phyloP scores from a whole-genome alignment of 306 rosid genomes.

The Trichosanthes cucumerina region DNA sequence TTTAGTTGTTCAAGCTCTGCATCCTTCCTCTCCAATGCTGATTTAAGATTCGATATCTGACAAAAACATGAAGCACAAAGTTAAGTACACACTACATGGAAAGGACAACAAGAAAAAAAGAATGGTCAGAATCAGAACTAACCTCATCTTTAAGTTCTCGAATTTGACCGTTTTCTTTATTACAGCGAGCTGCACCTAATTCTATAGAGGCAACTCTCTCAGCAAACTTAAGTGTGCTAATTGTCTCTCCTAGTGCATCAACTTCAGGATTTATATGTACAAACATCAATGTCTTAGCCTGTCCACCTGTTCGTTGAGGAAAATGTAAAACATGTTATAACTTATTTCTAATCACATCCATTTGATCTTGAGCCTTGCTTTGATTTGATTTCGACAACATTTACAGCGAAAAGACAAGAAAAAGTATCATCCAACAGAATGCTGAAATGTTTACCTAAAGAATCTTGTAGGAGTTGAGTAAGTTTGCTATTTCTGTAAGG shows the following conservation, averaged over 20 bases:
- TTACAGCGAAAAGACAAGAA: conserved; percentile 4
- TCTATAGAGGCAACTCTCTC: conserved; percentile 94
- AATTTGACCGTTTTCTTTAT: conserved; percentile 85
- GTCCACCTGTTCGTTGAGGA: conserved; percentile 52
- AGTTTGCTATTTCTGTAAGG: conserved; percentile 98
- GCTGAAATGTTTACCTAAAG: conserved; percentile 45
- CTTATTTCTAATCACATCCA: neutral
- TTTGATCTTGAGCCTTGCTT: neutral
- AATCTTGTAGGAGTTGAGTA: conserved; percentile 92
- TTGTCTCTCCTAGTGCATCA: conserved; percentile 81
- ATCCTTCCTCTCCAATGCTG: conserved; percentile 70
- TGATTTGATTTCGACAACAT: neutral
- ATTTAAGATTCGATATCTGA: conserved; percentile 68
- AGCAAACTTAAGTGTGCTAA: conserved; percentile 94
- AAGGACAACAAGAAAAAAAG: conserved; percentile 8
- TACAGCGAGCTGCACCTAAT: conserved; percentile 83
- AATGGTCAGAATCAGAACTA: conserved; percentile 14
- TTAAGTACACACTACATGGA: neutral
- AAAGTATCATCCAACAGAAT: neutral
- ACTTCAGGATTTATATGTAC: conserved; percentile 91
- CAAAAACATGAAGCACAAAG: neutral
- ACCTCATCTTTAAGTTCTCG: conserved; percentile 88
- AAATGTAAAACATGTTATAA: neutral
- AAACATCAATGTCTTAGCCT: conserved; percentile 97
- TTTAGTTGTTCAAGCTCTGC: conserved; percentile 63